A percentile compares a stretch with the other conserved stretches of the same genome.
Evolutionary conservation across 495 filamentous ascomycete species (phyloP).

Genomic region (Baudoinia panamericana): DNA sequence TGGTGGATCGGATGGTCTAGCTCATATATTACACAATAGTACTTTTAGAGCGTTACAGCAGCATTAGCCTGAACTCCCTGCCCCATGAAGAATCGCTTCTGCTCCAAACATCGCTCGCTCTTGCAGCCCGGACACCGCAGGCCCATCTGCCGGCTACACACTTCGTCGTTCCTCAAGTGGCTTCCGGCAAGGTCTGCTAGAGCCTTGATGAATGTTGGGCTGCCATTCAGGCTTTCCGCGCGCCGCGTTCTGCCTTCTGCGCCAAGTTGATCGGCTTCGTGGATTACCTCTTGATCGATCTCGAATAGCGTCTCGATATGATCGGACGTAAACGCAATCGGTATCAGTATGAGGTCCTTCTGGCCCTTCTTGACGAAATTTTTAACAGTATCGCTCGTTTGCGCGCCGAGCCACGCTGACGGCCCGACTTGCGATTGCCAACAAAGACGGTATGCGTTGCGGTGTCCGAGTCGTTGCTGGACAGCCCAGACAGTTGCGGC

Average conservation of each 20-base stretch:
- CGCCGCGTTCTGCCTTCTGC: constrained; percentile 51
- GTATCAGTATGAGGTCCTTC: constrained; percentile 81
- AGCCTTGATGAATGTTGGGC: constrained; percentile 78
- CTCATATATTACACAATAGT: no score
- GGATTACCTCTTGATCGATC: constrained; percentile 89
- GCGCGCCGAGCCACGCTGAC: constrained; percentile 86
- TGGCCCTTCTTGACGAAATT: constrained; percentile 82
- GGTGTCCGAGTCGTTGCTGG: constrained; percentile 74
- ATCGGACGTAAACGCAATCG: constrained; percentile 95
- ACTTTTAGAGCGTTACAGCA: constrained; percentile 14
- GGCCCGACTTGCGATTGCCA: constrained; percentile 99
- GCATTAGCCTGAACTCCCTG: constrained; percentile 23
- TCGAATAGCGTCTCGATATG: constrained; percentile 98
- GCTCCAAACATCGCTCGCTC: constrained; percentile 76
- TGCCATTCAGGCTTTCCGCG: constrained; percentile 86
- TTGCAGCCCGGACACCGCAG: constrained; percentile 88
- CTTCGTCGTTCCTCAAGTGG: constrained; percentile 59
- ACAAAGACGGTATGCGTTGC: constrained; percentile 81
- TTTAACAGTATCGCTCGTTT: constrained; percentile 77
- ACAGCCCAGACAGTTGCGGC: constrained; percentile 95
- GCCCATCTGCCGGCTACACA: constrained; percentile 70
- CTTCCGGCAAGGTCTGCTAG: constrained; percentile 72
- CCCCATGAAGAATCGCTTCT: constrained; percentile 83
- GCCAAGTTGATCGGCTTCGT: constrained; percentile 66
- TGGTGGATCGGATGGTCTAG: no score